Evolutionary conservation across 306 rosid genomes (phyloP).

Genomic region (Fragaria nilgerrensis): DNA sequence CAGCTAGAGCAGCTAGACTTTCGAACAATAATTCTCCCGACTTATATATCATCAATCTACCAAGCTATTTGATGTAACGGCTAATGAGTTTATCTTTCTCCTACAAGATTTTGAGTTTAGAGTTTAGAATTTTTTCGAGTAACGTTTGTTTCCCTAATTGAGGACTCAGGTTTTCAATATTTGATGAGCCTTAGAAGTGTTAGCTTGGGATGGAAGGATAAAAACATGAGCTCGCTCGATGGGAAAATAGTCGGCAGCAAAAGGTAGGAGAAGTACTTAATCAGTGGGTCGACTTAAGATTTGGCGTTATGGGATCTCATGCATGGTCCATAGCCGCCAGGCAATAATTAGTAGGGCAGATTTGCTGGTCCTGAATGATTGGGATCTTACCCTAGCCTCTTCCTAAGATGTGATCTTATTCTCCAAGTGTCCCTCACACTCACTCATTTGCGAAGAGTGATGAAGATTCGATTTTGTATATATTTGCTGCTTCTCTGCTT

Average conservation of each 20-base stretch:
- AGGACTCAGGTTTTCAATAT: too few relatives aligned
- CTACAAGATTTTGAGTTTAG: too few relatives aligned
- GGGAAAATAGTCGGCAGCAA: conserved; percentile 31
- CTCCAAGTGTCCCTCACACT: not conserved
- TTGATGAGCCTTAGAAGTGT: not conserved
- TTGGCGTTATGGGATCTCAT: conserved; percentile 37
- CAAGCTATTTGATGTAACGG: not conserved
- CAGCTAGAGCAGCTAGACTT: not conserved
- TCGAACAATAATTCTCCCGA: not conserved
- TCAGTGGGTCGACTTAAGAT: conserved; percentile 28
- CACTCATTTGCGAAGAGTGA: conserved; percentile 13
- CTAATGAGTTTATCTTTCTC: not conserved
- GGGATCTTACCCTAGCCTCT: conserved; percentile 24
- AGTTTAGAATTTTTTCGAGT: too few relatives aligned
- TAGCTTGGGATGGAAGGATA: not conserved
- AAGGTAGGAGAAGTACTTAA: conserved; percentile 18
- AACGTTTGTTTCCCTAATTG: too few relatives aligned
- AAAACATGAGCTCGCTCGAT: not conserved
- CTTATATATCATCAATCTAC: not conserved
- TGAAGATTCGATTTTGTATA: conserved; percentile 33
- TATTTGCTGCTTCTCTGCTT: conserved; percentile 27
- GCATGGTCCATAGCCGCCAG: conserved; percentile 30
- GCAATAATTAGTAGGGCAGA: conserved; percentile 67
- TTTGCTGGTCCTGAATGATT: conserved; percentile 47
- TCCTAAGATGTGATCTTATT: conserved; percentile 39